Evolutionary conservation across 306 rosid genomes (phyloP).

Genomic region (Pyrus pyrifolia): DNA sequence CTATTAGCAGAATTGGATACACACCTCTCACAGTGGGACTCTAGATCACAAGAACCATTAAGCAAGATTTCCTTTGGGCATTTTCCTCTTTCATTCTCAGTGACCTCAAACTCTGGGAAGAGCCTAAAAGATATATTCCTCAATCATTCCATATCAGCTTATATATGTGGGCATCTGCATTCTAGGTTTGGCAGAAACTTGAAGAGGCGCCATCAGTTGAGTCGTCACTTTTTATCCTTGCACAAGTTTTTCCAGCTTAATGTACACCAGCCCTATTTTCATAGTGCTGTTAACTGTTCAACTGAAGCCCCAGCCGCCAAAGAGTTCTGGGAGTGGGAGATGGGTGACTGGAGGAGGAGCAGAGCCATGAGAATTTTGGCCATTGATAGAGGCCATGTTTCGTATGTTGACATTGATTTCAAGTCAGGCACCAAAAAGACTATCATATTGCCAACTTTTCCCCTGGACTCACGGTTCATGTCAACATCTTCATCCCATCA

Average conservation of each 20-base stretch:
- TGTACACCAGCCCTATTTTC: constrained; percentile 38
- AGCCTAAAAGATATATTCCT: constrained; percentile 70
- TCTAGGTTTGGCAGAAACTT: constrained; percentile 71
- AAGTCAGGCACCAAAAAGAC: constrained; percentile 42
- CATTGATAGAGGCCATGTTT: constrained; percentile 74
- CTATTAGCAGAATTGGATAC: constrained; percentile 60
- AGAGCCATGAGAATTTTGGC: constrained; percentile 77
- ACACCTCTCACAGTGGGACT: constrained; percentile 83
- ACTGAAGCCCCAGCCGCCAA: constrained; percentile 27
- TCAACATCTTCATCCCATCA: constrained; percentile 36
- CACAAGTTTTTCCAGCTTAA: constrained; percentile 59
- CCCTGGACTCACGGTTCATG: constrained; percentile 87
- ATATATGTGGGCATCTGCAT: constrained; percentile 94
- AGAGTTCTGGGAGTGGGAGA: constrained; percentile 99
- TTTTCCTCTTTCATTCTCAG: constrained; percentile 86
- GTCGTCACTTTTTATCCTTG: constrained; percentile 28
- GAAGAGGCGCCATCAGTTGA: constrained; percentile 71
- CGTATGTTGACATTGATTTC: constrained; percentile 69
- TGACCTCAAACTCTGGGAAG: constrained; percentile 61
- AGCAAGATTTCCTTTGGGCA: constrained; percentile 88
- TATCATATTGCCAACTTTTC: constrained; percentile 82
- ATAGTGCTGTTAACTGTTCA: constrained; percentile 52
- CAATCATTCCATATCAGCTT: constrained; percentile 76
- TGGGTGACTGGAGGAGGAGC: constrained; percentile 93
- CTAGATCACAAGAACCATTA: constrained; percentile 45